A percentile compares a stretch with the other conserved stretches of the same genome.
Conservation (phyloP, 768 basidiomycete species). For the Rhizopogon roseolus region DNA sequence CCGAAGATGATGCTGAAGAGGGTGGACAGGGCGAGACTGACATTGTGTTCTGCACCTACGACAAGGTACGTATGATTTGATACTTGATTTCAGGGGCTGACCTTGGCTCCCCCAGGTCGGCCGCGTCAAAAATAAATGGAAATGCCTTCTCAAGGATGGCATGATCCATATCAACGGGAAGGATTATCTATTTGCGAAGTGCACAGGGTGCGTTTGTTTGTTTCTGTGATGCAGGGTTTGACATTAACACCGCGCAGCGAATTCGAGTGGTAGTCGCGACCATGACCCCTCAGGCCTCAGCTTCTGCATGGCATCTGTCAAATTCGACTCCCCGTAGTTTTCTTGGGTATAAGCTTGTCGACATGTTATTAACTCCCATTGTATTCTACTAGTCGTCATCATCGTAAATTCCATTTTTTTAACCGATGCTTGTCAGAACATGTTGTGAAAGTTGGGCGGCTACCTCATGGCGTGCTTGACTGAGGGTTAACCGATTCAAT, state of each 20-base stretch:
- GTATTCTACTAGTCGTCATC: slow-evolving; percentile 13
- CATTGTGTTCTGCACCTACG: slow-evolving; percentile 97
- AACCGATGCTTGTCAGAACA: not conserved
- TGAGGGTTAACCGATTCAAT: no score
- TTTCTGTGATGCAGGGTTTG: not conserved
- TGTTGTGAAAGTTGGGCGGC: not conserved
- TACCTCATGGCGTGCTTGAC: not conserved
- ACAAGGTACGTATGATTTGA: slow-evolving; percentile 62
- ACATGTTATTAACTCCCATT: slow-evolving; percentile 1
- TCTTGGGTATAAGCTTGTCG: not conserved
- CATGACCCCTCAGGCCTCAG: not conserved
- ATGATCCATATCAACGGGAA: slow-evolving; percentile 97
- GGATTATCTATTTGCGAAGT: slow-evolving; percentile 96
- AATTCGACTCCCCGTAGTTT: not conserved
- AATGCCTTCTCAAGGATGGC: slow-evolving; percentile 94
- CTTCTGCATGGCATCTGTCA: not conserved
- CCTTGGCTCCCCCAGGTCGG: slow-evolving; percentile 61
- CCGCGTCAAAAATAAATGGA: slow-evolving; percentile 99
- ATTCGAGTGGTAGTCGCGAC: slow-evolving; percentile 37
- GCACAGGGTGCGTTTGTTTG: slow-evolving; percentile 73
- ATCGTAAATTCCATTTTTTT: not conserved
- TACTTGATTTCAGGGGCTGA: not conserved
- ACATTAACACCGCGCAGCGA: slow-evolving; percentile 24
- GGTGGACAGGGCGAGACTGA: slow-evolving; percentile 73
- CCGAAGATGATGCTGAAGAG: slow-evolving; percentile 79